Base-by-base conservation (phyloP, 352 stramenopile species). In the Peronosclerospora sorghi region DNA sequence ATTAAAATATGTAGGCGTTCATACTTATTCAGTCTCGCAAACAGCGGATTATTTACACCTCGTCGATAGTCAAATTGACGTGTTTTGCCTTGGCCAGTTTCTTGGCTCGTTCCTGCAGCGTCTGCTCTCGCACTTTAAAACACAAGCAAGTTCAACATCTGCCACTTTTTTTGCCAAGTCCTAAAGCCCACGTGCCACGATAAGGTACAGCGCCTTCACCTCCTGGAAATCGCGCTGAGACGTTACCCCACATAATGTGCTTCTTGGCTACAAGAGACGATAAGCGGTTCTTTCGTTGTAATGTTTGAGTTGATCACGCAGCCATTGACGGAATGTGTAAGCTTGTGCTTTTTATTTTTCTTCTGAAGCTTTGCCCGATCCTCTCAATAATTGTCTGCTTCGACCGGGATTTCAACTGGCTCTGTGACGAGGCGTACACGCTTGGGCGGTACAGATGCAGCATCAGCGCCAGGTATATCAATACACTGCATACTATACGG, bases 51-150 rank as follows among this genome's bases (percentile, higher is more conserved):
- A 26, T 79, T 62, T 10, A 64, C 54, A 8, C 77, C 75, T 12
- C 62, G 60, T 32, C 64, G 65, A 48, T 90, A 90, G 55, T 90
- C 77, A 29, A 90, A 90, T 48, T 90, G 77, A 7, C 77, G 70
- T 8, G 77, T 90, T 45, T 90, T 74, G 15, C 74, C 72, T 82
- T 85, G 17, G 74, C 65, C 19, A 90, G 44, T 6, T 77, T 65
- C 42, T 85, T 74, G 44, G 61, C 65, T 27, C 77, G 61, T 19
- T 55, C 52, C 45, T 84, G 61, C 26, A 90, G 57, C 41, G 66
- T 60, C 39, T 69, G 46, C 30, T 75, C 48, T 12, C 62, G 57
- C 1, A 65, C 37, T 48, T 83, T 2, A 80, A 35, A 13, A 92
- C 80, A 41, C 54, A 83, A 19, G 77, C 80, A 2, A 90, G 59